Base-by-base conservation (phyloP, 441 rosid species). In the Lepidium campestre region DNA sequence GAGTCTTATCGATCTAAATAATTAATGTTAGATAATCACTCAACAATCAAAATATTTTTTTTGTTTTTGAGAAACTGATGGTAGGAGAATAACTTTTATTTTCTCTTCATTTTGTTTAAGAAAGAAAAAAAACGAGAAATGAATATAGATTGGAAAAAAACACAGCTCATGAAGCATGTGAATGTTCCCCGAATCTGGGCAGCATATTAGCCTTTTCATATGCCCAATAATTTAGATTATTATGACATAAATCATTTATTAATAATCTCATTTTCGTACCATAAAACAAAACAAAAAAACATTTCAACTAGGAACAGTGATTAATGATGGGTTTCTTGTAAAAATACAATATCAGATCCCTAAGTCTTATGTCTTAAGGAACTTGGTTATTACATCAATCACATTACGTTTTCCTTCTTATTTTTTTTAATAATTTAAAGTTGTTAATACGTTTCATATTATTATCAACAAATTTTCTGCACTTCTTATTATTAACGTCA, bases 131-230 rank as follows among this genome's bases (percentile, higher is more conserved):
- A 50, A 1, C 36, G 2, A 44, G 25, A 50, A 60, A 39, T 36
- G 31, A 11, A 7, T 4, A 52, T 19, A 56, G 27, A 44, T 53
- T 14, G 64, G 60, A 29, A 34, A 46, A 57, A 59, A 67, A 36
- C 37, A 55, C 68, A 56, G 72, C 62, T 64, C 61, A 62, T 40
- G 77, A 74, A 74, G 72, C 84, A 79, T 75, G 80, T 79, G 83
- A 65, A 68, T 47, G 73, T 79, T 78, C 83, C 87, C 80, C 67
- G 74, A 77, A 85, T 70, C 65, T 41, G 70, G 77, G 89, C 83
- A 78, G 65, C 7, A 79, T 75, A 73, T 81, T 14, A 58, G 78
- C 79, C 75, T 68, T 76, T 39, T 60, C 44, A 15, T 72, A 66
- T 52, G 71, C 17, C 50, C 39, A 50, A 32, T 46, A 35, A 44